Conservation (phyloP, 2,329 filamentous ascomycete genomes). For the Fonsecaea monophora region DNA sequence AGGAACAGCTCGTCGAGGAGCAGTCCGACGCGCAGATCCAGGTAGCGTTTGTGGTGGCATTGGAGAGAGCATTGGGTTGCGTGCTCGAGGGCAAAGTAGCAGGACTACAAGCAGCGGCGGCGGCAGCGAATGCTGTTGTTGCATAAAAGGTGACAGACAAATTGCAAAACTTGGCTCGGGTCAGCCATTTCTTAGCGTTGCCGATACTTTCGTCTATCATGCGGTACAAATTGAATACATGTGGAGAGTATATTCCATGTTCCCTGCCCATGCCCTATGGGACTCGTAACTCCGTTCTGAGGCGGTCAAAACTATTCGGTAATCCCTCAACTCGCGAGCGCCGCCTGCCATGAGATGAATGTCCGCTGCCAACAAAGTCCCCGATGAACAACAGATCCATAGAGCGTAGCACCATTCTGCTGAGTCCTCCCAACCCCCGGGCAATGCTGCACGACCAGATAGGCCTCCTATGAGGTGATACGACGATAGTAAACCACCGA, state of each 20-base stretch:
- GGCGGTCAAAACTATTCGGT: neutral
- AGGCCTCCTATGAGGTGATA: neutral
- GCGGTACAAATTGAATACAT: neutral
- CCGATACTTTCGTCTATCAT: neutral
- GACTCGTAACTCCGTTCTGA: neutral
- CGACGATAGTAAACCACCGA: neutral
- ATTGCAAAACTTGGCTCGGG: neutral
- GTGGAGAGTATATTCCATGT: neutral
- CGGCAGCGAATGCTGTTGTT: too few species aligned
- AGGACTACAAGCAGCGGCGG: conserved; percentile 25
- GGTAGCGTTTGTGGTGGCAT: conserved; percentile 49
- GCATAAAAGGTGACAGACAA: too few species aligned
- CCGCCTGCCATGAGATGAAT: neutral
- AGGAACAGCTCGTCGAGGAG: conserved; percentile 44
- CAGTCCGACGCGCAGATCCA: conserved; percentile 42
- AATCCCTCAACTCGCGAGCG: neutral
- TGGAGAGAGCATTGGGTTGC: conserved; percentile 49
- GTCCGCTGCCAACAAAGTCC: neutral
- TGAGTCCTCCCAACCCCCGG: too few species aligned
- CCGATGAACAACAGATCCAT: neutral
- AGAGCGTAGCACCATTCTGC: neutral
- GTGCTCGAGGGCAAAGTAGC: conserved; percentile 48
- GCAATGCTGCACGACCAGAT: neutral
- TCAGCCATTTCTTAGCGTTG: neutral
- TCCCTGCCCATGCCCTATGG: neutral